Evolutionary conservation across 1,139 yeast genomes (phyloP).

Genomic region (Yamadazyma dushanensis): DNA sequence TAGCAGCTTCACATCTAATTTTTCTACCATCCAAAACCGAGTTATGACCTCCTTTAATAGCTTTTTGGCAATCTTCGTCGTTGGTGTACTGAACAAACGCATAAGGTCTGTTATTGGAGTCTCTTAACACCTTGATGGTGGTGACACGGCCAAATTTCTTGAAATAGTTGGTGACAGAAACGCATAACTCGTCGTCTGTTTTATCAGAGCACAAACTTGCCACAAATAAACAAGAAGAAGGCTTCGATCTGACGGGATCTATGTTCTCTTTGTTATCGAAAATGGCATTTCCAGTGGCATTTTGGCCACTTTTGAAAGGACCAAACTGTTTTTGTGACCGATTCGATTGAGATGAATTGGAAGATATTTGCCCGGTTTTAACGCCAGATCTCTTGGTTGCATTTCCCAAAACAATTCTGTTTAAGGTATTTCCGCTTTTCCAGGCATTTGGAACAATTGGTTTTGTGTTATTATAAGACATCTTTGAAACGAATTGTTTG

Average conservation of each 20-base stretch:
- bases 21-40: constrained; percentile 69
- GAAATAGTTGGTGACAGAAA: constrained; percentile 67
- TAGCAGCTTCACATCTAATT: constrained; percentile 86
- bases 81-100: constrained; percentile 87
- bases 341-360: no score
- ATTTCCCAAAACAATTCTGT: no score
- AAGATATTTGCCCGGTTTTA: no score
- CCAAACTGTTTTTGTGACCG: no score
- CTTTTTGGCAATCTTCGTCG: constrained; percentile 69
- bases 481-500: no score
- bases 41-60: constrained; percentile 70
- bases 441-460: no score
- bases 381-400: no score
- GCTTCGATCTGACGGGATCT: constrained; percentile 38
- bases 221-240: constrained; percentile 87
- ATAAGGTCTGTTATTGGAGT: constrained; percentile 81
- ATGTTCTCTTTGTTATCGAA: constrained; percentile 1
- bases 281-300: not conserved
- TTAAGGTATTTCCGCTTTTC: no score
- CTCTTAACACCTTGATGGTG: constrained; percentile 84
- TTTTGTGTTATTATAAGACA: no score
- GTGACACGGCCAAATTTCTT: constrained; percentile 66
- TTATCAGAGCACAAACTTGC: constrained; percentile 69
- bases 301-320: no score
- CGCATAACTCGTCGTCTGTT: constrained; percentile 68